These are phyloP conservation scores for Aspergillus ustus DNA, from an alignment of 2,329 filamentous ascomycete genomes.

Conservation along the genomic window DNA sequence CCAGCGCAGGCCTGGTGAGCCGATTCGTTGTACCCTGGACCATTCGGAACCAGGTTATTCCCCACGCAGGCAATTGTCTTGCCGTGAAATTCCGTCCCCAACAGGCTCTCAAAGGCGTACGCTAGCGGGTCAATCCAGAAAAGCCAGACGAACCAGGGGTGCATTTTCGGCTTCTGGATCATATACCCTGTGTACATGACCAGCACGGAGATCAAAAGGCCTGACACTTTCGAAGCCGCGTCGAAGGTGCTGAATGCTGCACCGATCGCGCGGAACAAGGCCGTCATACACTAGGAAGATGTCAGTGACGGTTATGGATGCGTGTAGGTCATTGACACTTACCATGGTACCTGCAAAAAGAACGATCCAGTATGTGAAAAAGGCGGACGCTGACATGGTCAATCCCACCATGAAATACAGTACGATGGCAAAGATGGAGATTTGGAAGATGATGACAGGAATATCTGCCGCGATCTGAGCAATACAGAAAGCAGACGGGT, in stretches of 20 bases:
- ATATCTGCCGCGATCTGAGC: constrained; percentile 55
- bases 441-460: constrained; percentile 63
- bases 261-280: constrained; percentile 61
- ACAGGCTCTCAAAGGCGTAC: constrained; percentile 44
- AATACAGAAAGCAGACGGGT: constrained; percentile 54
- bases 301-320: constrained; percentile 22
- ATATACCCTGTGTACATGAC: constrained; percentile 51
- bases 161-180: constrained; percentile 54
- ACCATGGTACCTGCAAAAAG: constrained; percentile 58
- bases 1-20: constrained; percentile 50
- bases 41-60: constrained; percentile 40
- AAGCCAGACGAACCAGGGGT: constrained; percentile 58
- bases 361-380: constrained; percentile 67
- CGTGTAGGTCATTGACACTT: constrained; percentile 24
- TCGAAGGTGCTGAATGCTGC: constrained; percentile 63
- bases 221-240: constrained; percentile 60
- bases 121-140: constrained; percentile 47
- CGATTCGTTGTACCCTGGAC: constrained; percentile 35
- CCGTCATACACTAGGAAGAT: constrained; percentile 56
- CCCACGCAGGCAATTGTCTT: constrained; percentile 42
- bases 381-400: constrained; percentile 54
- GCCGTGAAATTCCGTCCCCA: constrained; percentile 43
- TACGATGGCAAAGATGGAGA: constrained; percentile 62
- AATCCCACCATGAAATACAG: constrained; percentile 69
- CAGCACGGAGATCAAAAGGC: constrained; percentile 41